Percentiles rank a stretch among this genome's conserved stretches.
Evolutionary conservation across 768 basidiomycete genomes (phyloP).

Genomic region (Leucosporidium scottii): DNA sequence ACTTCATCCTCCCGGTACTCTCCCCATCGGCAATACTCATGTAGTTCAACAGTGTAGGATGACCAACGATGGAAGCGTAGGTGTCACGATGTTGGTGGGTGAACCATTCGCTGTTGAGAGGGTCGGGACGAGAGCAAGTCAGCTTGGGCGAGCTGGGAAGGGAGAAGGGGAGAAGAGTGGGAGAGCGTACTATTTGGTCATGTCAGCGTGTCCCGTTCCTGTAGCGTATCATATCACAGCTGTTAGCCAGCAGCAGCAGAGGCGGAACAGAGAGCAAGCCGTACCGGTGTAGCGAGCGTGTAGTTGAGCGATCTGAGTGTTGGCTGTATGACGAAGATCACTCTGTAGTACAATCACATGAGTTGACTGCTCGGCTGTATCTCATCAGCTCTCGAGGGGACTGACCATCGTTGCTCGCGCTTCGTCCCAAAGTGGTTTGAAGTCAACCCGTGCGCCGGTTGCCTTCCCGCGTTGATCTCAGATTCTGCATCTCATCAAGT

Average conservation of each 20-base stretch:
- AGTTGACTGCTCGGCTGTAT: background rate
- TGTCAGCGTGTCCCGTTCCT: conserved; percentile 92
- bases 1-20: conserved; percentile 75
- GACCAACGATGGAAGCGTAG: conserved; percentile 84
- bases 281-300: conserved; percentile 47
- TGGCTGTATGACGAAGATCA: conserved; percentile 89
- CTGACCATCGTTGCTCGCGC: background rate
- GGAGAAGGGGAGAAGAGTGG: background rate
- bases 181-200: conserved; percentile 82
- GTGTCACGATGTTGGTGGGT: conserved; percentile 97
- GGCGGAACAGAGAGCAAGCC: conserved; percentile 40
- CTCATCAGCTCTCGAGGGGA: background rate
- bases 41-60: conserved; percentile 75
- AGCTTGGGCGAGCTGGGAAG: background rate
- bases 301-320: conserved; percentile 83
- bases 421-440: background rate
- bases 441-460: background rate
- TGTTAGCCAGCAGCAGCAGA: background rate
- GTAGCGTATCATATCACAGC: conserved; percentile 35
- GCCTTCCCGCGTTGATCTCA: background rate
- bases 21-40: conserved; percentile 91
- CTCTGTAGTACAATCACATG: conserved; percentile 36
- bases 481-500: background rate
- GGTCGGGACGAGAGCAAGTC: background rate
- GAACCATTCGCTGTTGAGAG: conserved; percentile 81